These are phyloP conservation scores for Apophysomyces trapeziformis DNA, from an alignment of 371 early-diverging fungal genomes.

Conservation along the genomic window DNA sequence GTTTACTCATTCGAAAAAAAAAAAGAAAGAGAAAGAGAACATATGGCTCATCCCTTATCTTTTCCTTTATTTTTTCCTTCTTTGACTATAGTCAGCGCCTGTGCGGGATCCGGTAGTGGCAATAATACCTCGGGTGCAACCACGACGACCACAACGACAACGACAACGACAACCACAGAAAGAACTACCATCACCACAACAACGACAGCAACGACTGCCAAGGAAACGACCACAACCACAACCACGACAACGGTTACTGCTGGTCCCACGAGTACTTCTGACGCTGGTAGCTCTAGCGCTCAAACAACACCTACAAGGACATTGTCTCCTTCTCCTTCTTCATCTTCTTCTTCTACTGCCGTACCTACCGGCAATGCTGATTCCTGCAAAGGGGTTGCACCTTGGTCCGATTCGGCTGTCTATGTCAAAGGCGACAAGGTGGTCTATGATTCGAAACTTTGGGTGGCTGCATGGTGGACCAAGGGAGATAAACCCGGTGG, in stretches of 20 bases:
- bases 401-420: slow-evolving; percentile 29
- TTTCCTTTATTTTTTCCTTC: no score
- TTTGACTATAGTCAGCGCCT: slow-evolving; percentile 11
- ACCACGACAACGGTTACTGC: slow-evolving; percentile 21
- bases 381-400: slow-evolving; percentile 13
- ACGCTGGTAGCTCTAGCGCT: slow-evolving; percentile 23
- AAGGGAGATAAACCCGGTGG: slow-evolving; percentile 44
- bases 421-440: slow-evolving; percentile 36
- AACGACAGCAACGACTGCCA: slow-evolving; percentile 12
- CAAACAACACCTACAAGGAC: slow-evolving; percentile 13
- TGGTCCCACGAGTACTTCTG: slow-evolving; percentile 18
- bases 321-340: not conserved
- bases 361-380: no score
- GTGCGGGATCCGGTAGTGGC: slow-evolving; percentile 1
- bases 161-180: slow-evolving; percentile 24
- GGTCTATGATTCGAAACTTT: slow-evolving; percentile 40
- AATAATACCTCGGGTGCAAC: slow-evolving; percentile 1
- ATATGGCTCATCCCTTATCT: no score
- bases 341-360: no score
- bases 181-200: slow-evolving; percentile 13
- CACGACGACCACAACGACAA: slow-evolving; percentile 3
- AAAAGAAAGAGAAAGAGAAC: no score
- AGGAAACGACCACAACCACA: slow-evolving; percentile 9
- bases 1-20: no score
- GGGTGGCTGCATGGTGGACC: slow-evolving; percentile 59